Percentiles rank a stretch among this genome's conserved stretches.
These are phyloP conservation scores for Aspergillus eucalypticola DNA, from an alignment of 2,329 filamentous ascomycete species.

Conservation along the genomic window DNA sequence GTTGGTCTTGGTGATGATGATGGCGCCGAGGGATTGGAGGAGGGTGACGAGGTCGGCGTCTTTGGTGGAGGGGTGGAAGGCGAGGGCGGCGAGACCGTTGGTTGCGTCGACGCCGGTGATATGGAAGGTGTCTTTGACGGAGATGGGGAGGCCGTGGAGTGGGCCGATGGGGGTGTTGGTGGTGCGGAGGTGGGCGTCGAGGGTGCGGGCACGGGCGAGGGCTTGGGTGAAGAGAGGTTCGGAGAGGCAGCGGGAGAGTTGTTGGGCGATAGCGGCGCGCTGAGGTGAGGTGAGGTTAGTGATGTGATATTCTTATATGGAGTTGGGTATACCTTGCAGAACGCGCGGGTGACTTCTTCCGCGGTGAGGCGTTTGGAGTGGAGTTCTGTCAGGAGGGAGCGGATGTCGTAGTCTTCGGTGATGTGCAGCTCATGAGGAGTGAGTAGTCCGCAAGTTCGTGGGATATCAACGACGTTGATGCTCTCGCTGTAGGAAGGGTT, in stretches of 20 bases:
- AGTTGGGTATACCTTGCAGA: slow-evolving; percentile 48
- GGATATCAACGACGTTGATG: slow-evolving; percentile 50
- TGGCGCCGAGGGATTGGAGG: slow-evolving; percentile 61
- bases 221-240: slow-evolving; percentile 56
- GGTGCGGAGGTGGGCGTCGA: slow-evolving; percentile 48
- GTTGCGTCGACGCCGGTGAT: slow-evolving; percentile 53
- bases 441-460: slow-evolving; percentile 55
- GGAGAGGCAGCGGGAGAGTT: slow-evolving; percentile 51
- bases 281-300: slow-evolving; percentile 13
- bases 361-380: slow-evolving; percentile 36
- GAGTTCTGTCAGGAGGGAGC: slow-evolving; percentile 40
- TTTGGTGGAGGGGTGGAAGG: slow-evolving; percentile 57
- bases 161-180: slow-evolving; percentile 54
- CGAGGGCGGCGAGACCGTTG: slow-evolving; percentile 61
- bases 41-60: slow-evolving; percentile 61
- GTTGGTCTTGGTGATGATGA: slow-evolving; percentile 71
- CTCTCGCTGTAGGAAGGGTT: slow-evolving; percentile 33
- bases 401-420: slow-evolving; percentile 55
- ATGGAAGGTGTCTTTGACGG: slow-evolving; percentile 50
- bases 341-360: slow-evolving; percentile 54
- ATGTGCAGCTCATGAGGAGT: slow-evolving; percentile 54
- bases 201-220: slow-evolving; percentile 47
- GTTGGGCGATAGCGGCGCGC: slow-evolving; percentile 41
- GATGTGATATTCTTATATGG: neutral
- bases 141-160: slow-evolving; percentile 63